Percentiles rank a stretch among this genome's conserved stretches.
These are phyloP conservation scores for Ananas comosus DNA, from an alignment of 176 grass and related monocot genomes.

Conservation along the genomic window DNA sequence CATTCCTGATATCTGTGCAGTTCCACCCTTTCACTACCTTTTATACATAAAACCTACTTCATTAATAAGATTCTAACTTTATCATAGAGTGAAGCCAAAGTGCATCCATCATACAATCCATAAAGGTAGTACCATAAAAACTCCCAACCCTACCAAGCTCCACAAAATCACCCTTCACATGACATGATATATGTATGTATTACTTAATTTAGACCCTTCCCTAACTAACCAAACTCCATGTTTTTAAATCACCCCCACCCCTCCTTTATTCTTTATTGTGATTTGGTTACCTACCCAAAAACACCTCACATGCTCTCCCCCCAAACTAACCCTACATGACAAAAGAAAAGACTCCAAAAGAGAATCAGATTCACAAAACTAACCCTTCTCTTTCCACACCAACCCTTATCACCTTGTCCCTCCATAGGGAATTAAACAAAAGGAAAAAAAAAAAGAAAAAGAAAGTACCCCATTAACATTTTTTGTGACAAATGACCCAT, in stretches of 20 bases:
- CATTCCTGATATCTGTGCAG: too few relatives aligned
- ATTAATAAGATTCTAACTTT: not conserved
- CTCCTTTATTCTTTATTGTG: not conserved
- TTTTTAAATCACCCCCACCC: not conserved
- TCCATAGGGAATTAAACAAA: not conserved
- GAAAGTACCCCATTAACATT: not conserved
- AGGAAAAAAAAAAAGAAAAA: not conserved
- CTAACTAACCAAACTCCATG: constrained; percentile 4
- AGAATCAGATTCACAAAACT: constrained; percentile 17
- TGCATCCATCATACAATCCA: not conserved
- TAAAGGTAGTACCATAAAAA: not conserved
- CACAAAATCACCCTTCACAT: not conserved
- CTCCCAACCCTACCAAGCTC: not conserved
- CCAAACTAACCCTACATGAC: constrained; percentile 3
- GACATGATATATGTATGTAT: not conserved
- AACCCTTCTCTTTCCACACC: constrained; percentile 12
- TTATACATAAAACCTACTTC: too few relatives aligned
- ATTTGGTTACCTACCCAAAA: constrained; percentile 6
- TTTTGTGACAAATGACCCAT: too few relatives aligned
- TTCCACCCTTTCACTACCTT: too few relatives aligned
- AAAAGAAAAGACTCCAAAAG: not conserved
- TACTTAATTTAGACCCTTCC: not conserved
- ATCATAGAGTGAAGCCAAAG: not conserved
- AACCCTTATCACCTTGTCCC: constrained; percentile 18
- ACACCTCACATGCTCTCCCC: constrained; percentile 17